Conservation (phyloP, 2,329 filamentous ascomycete species). For the Microdochium bolleyi region DNA sequence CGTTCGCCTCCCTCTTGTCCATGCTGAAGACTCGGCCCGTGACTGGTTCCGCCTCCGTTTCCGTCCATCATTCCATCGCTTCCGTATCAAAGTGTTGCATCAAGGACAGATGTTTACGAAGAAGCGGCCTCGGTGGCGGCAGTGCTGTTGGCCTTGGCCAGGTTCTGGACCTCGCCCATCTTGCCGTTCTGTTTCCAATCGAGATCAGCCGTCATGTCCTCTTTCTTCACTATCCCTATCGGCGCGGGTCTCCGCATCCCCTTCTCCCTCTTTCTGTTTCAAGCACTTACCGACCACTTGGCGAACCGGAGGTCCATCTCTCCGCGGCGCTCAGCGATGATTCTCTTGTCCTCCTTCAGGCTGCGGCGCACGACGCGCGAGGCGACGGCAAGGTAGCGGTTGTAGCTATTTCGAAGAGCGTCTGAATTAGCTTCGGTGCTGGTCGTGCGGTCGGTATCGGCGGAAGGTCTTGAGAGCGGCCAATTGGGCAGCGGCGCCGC, state of each 20-base stretch:
- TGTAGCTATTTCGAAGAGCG: conserved; percentile 63
- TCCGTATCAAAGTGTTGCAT: neutral
- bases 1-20: neutral
- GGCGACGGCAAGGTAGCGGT: conserved; percentile 96
- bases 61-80: neutral
- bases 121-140: conserved; percentile 27
- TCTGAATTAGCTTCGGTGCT: conserved; percentile 13
- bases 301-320: conserved; percentile 83
- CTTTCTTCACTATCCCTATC: conserved; percentile 14
- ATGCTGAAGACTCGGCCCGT: neutral
- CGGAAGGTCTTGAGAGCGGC: neutral
- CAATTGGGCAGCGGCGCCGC: conserved; percentile 1
- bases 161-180: conserved; percentile 75
- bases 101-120: conserved; percentile 17
- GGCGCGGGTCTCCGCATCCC: conserved; percentile 20
- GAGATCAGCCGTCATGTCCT: conserved; percentile 3
- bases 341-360: conserved; percentile 89
- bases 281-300: conserved; percentile 83
- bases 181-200: conserved; percentile 75
- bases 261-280: neutral
- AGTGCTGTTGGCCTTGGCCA: conserved; percentile 49
- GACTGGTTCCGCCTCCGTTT: conserved; percentile 2
- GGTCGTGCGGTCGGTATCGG: conserved; percentile 2
- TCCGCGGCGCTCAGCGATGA: conserved; percentile 81
- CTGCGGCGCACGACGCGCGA: conserved; percentile 92